phyloP scores from a whole-genome alignment of 306 rosid species.

The Cicer judaicum region DNA sequence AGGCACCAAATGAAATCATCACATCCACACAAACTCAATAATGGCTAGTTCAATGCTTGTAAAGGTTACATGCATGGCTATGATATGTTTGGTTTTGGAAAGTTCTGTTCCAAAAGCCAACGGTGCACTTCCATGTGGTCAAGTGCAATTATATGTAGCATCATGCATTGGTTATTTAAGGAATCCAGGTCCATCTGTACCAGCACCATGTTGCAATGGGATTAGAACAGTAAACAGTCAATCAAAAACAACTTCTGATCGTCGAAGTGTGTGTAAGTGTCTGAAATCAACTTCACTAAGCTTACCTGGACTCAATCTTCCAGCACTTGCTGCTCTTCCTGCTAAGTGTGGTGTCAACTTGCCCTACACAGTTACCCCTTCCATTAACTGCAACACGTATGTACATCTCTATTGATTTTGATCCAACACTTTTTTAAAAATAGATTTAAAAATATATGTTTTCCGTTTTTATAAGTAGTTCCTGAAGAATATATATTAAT shows the following conservation, averaged over 20 bases:
- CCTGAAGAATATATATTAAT: too few species aligned
- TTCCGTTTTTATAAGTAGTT: too few species aligned
- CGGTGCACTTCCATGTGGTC: constrained; percentile 36
- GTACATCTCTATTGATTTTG: not conserved
- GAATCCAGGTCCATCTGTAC: not conserved
- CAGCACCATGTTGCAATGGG: constrained; percentile 38
- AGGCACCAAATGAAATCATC: not conserved
- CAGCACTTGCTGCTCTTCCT: not conserved
- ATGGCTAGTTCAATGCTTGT: constrained; percentile 31
- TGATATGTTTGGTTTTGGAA: constrained; percentile 27
- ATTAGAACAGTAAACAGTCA: not conserved
- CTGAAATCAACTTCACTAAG: not conserved
- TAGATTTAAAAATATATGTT: too few species aligned
- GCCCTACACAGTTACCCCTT: constrained; percentile 54
- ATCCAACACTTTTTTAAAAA: too few species aligned
- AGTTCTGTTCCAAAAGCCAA: not conserved
- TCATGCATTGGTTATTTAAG: constrained; percentile 37
- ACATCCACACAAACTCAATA: not conserved
- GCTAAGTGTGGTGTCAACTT: constrained; percentile 43
- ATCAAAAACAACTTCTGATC: constrained; percentile 35
- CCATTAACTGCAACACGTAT: constrained; percentile 51
- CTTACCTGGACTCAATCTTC: not conserved
- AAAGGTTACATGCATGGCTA: constrained; percentile 11
- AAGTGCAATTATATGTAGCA: not conserved
- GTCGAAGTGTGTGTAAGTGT: constrained; percentile 36